phyloP scores from a whole-genome alignment of 2,329 filamentous ascomycete genomes.

The Aurifilum marmelostoma region DNA sequence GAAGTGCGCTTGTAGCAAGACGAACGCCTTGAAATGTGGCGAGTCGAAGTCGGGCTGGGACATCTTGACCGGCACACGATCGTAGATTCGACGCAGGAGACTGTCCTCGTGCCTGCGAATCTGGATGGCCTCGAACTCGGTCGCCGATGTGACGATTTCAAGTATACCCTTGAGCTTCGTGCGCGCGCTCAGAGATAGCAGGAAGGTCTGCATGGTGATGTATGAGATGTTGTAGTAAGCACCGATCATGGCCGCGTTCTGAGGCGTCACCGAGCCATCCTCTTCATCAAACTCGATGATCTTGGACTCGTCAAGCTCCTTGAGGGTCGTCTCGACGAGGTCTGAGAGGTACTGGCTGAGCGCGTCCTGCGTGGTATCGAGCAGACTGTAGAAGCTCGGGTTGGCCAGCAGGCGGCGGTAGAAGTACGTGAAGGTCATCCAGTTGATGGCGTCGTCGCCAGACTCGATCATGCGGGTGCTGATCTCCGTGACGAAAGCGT shows the following conservation, averaged over 20 bases:
- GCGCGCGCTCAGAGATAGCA: slow-evolving; percentile 82
- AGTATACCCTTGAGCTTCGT: slow-evolving; percentile 97
- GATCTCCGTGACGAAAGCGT: slow-evolving; percentile 96
- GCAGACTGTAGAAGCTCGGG: slow-evolving; percentile 92
- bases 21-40: slow-evolving; percentile 98
- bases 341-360: slow-evolving; percentile 95
- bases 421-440: slow-evolving; percentile 98
- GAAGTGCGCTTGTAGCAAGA: slow-evolving; percentile 96
- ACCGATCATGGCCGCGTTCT: slow-evolving; percentile 97
- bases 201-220: slow-evolving; percentile 98
- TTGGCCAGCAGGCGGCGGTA: slow-evolving; percentile 94
- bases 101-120: slow-evolving; percentile 90
- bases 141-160: slow-evolving; percentile 95
- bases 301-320: slow-evolving; percentile 88
- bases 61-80: slow-evolving; percentile 95
- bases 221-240: slow-evolving; percentile 99
- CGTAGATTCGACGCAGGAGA: slow-evolving; percentile 88
- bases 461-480: slow-evolving; percentile 95
- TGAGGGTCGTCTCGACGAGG: slow-evolving; percentile 88
- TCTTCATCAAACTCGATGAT: slow-evolving; percentile 96
- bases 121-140: slow-evolving; percentile 94
- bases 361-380: slow-evolving; percentile 86
- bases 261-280: slow-evolving; percentile 83
- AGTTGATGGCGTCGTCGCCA: slow-evolving; percentile 95
- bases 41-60: slow-evolving; percentile 82